A percentile compares a stretch with the other conserved stretches of the same genome.
Conservation (phyloP, 2,329 filamentous ascomycete genomes). For the Akanthomyces lecanii region DNA sequence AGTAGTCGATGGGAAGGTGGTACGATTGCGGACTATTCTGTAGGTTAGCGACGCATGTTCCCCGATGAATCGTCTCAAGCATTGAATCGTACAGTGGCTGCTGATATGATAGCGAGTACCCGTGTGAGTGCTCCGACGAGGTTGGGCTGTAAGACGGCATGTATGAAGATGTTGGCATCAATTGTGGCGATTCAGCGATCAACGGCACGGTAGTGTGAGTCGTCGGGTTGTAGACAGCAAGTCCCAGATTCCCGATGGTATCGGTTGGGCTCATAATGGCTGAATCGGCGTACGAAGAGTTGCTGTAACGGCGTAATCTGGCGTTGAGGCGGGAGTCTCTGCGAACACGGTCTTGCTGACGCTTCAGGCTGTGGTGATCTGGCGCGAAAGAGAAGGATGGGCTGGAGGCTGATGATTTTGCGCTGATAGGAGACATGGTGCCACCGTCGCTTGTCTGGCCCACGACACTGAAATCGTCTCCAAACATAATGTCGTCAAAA, state of each 20-base stretch:
- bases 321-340: conserved; percentile 52
- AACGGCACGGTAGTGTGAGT: conserved; percentile 45
- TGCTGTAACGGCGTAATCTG: conserved; percentile 49
- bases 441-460: conserved; percentile 6
- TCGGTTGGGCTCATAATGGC: conserved; percentile 32
- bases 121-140: conserved; percentile 40
- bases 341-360: conserved; percentile 56
- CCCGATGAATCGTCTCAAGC: no score
- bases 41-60: background rate
- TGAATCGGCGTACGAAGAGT: conserved; percentile 40
- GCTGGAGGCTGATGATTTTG: conserved; percentile 54
- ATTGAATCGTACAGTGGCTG: conserved; percentile 32
- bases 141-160: conserved; percentile 48
- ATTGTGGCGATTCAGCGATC: conserved; percentile 45
- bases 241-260: conserved; percentile 38
- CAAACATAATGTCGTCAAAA: conserved; percentile 11
- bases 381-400: conserved; percentile 51
- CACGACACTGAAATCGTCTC: background rate
- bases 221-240: conserved; percentile 50
- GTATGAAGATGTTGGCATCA: conserved; percentile 41
- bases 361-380: conserved; percentile 59
- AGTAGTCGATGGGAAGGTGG: conserved; percentile 43
- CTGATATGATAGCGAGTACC: conserved; percentile 32
- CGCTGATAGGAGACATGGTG: conserved; percentile 8
- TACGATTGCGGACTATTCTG: conserved; percentile 26